phyloP scores from a whole-genome alignment of 176 grass and related monocot species.

The Melocanna baccifera region DNA sequence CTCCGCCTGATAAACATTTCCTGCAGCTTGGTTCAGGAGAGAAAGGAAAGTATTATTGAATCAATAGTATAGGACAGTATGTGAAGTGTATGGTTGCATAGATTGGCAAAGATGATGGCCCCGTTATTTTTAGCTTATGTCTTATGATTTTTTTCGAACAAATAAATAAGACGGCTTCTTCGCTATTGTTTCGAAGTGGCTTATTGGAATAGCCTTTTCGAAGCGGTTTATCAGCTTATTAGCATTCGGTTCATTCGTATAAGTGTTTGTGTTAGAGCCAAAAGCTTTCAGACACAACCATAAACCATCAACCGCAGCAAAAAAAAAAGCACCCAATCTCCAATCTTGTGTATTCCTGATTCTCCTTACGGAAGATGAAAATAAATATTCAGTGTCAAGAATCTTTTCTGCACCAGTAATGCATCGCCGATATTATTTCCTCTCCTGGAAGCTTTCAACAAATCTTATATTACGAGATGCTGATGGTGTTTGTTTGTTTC shows the following conservation, averaged over 20 bases:
- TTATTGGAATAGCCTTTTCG: no score
- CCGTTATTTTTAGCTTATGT: no score
- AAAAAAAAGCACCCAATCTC: neutral
- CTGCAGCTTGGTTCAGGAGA: neutral
- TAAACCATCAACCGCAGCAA: no score
- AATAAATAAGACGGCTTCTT: no score
- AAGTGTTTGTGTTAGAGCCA: no score
- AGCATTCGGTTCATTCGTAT: no score
- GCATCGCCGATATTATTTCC: conserved; percentile 1
- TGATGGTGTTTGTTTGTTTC: conserved; percentile 10
- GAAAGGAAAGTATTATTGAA: neutral
- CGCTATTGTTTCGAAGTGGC: no score
- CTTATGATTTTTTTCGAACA: no score
- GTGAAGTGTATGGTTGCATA: neutral
- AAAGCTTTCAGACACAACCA: no score
- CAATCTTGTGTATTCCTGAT: neutral
- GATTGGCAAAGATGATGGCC: neutral
- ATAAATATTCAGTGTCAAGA: neutral
- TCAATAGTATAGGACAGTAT: neutral
- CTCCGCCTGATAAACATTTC: neutral
- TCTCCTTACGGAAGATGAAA: neutral
- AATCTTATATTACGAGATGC: neutral
- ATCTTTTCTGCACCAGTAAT: neutral
- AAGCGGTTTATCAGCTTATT: no score
- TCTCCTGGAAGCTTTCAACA: neutral